Conservation (phyloP, 177 flowering plant genomes). For the Vitis hybrid region DNA sequence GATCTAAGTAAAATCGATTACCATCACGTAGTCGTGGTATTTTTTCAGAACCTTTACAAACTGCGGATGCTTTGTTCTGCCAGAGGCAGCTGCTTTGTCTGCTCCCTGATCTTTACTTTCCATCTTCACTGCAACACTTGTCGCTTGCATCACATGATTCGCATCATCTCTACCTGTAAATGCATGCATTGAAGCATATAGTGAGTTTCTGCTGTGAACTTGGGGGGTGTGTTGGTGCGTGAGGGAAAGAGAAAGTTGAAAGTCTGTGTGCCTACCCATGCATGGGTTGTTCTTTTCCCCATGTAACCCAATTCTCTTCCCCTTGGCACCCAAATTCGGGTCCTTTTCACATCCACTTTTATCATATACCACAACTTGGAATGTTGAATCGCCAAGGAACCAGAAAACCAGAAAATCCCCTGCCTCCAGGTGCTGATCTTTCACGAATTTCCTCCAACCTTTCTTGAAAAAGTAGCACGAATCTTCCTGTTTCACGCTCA, state of each 20-base stretch:
- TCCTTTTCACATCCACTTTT: constrained; percentile 2
- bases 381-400: not conserved
- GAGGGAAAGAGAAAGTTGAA: too few relatives aligned
- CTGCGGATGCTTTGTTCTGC: not conserved
- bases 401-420: constrained; percentile 5
- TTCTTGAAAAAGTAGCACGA: not conserved
- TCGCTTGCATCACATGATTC: not conserved
- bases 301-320: not conserved
- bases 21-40: not conserved
- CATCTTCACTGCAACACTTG: not conserved
- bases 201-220: too few relatives aligned
- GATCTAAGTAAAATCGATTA: not conserved
- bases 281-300: too few relatives aligned
- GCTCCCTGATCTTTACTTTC: not conserved
- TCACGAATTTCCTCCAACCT: not conserved
- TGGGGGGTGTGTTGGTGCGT: too few relatives aligned
- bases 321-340: not conserved
- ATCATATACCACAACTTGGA: not conserved
- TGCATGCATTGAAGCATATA: too few relatives aligned
- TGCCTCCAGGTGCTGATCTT: not conserved
- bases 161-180: too few relatives aligned
- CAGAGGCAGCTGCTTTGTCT: not conserved
- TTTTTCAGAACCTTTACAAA: not conserved
- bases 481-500: not conserved
- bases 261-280: too few relatives aligned